A percentile compares a stretch with the other conserved stretches of the same genome.
Evolutionary conservation across 2,329 filamentous ascomycete genomes (phyloP).

Genomic region (Sphaerulina vaccinii): DNA sequence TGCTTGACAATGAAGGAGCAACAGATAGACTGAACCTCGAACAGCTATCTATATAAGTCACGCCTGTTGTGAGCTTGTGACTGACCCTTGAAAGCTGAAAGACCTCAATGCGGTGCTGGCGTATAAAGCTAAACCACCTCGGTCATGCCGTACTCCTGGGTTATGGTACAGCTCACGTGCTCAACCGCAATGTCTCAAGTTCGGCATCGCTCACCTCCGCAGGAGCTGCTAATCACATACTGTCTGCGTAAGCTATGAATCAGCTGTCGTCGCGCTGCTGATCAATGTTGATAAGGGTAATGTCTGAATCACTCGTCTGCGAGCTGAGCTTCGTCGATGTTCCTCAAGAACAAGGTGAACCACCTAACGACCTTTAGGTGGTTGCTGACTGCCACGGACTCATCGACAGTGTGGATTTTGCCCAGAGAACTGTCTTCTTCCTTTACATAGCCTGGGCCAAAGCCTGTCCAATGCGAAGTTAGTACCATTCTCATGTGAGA

Average conservation of each 20-base stretch:
- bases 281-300: not conserved
- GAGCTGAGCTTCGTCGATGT: conserved; percentile 47
- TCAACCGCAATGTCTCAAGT: not conserved
- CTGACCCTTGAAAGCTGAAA: not conserved
- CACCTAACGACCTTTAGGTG: conserved; percentile 47
- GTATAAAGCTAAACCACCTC: conserved; percentile 1
- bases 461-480: conserved; percentile 19
- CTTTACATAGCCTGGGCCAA: conserved; percentile 37
- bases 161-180: conserved; percentile 9
- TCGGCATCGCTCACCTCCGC: not conserved
- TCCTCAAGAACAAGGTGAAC: conserved; percentile 46
- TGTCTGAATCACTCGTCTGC: conserved; percentile 9
- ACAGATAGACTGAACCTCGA: not conserved
- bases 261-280: too few relatives aligned
- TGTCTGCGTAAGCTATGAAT: too few relatives aligned
- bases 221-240: too few relatives aligned
- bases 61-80: not conserved
- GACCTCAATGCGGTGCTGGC: not conserved
- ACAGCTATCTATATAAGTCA: not conserved
- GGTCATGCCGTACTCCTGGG: not conserved
- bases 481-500: not conserved
- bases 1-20: not conserved
- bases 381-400: conserved; percentile 39
- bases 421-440: conserved; percentile 31
- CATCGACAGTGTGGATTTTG: conserved; percentile 38